Base-by-base conservation (phyloP, 306 rosid species). In the Cicer bijugum region DNA sequence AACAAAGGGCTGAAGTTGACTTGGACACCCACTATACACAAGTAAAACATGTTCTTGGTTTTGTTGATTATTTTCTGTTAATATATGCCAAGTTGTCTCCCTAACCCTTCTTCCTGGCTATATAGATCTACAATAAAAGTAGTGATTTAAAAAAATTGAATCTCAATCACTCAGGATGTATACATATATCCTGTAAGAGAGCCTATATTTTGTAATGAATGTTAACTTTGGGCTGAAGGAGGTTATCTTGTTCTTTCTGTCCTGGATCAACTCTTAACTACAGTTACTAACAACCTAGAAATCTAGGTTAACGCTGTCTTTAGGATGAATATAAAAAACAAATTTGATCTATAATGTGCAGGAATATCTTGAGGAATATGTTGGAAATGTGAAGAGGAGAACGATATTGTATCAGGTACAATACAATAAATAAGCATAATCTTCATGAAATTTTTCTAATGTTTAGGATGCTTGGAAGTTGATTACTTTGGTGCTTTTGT, bases 1-100 rank as follows among this genome's bases (percentile, higher is more conserved):
- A 90, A 74, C 88, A 90, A 77, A 86, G 99, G 74, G 97, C 99
- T 38, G 96, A 88, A 80, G 99, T 95, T 65, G 99, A 95, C 82
- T 90, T 95, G 87, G 99, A 95, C 81, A 91, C 97, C 33, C 99
- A 95, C 83, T 95, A 95, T 79, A 90, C 99, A 11, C 84, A 82
- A 88, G 99, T 95, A 46, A 56, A 23, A 62, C 15, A 4, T 72
- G 28, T 55, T 81, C 63, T 59, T 39, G 59, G 39, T 60, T 76
- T 75, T 77, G 10, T 75, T 72, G 67, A 19, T 57, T 67, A 67
- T 73, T 33, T 71, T 40, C 61, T 63, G 12, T 2, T 79, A 46
- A 23, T 40, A 69, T 47, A 46, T 70, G 28, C 53, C n/a, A 77
- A 57, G 40, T 42, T 14, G 50, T 75, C 55, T 47, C 64, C 67